A percentile compares a stretch with the other conserved stretches of the same genome.
Conservation (phyloP, 2,329 filamentous ascomycete species). For the Domatiomyces catenatus region DNA sequence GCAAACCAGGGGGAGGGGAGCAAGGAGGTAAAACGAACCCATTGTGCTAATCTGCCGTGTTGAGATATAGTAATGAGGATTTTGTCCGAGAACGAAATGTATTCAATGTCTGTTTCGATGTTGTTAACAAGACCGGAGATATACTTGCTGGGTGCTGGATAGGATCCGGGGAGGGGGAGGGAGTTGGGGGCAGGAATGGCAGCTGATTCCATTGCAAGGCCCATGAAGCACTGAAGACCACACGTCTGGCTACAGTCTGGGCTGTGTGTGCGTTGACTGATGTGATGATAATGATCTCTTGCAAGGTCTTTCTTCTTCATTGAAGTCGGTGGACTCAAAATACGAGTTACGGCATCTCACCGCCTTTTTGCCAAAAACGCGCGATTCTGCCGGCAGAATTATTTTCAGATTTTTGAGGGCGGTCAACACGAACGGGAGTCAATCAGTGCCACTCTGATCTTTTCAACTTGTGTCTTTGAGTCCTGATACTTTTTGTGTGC, state of each 20-base stretch:
- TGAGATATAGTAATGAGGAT: slow-evolving; percentile 83
- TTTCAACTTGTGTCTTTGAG: too few species aligned
- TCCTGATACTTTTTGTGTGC: not conserved
- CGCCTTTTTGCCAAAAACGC: not conserved
- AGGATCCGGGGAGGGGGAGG: slow-evolving; percentile 32
- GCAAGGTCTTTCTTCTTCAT: not conserved
- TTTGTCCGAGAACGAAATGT: slow-evolving; percentile 69
- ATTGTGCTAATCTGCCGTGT: slow-evolving; percentile 72
- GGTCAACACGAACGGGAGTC: not conserved
- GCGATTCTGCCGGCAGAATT: not conserved
- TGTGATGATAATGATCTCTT: not conserved
- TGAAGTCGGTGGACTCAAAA: too few species aligned
- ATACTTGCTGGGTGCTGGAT: slow-evolving; percentile 50
- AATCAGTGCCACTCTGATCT: too few species aligned
- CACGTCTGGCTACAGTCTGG: too few species aligned
- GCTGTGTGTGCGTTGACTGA: not conserved
- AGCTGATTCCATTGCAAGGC: not conserved
- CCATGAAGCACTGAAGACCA: not conserved
- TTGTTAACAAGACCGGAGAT: slow-evolving; percentile 50
- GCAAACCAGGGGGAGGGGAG: not conserved
- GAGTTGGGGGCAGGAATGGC: slow-evolving; percentile 9
- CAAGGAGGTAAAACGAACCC: slow-evolving; percentile 43
- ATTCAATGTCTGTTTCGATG: slow-evolving; percentile 54
- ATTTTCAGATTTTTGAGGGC: not conserved
- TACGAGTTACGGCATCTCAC: not conserved